Evolutionary conservation across 106 monocot species (phyloP).

Genomic region (Dendrobium nobile): DNA sequence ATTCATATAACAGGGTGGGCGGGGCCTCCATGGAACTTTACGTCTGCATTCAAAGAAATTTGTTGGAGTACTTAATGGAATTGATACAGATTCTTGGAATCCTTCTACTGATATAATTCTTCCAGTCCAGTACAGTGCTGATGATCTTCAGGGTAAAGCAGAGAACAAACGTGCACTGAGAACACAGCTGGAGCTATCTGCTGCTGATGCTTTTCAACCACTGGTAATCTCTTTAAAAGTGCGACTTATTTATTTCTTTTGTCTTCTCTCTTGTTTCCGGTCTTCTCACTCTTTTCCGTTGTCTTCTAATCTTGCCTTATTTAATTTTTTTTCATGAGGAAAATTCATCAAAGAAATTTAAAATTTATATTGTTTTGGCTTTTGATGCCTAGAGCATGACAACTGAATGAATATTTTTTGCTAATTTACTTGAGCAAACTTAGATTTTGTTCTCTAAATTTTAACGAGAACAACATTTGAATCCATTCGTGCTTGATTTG

Average conservation of each 20-base stretch:
- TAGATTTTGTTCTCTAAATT: too few relatives aligned
- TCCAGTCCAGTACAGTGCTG: slow-evolving; percentile 50
- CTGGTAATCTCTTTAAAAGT: slow-evolving; percentile 37
- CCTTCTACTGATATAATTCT: slow-evolving; percentile 70
- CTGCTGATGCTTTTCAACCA: slow-evolving; percentile 46
- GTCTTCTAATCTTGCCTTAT: too few relatives aligned
- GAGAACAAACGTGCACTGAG: slow-evolving; percentile 64
- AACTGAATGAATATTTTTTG: too few relatives aligned
- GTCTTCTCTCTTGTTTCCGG: too few relatives aligned
- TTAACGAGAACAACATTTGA: too few relatives aligned
- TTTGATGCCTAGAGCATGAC: too few relatives aligned
- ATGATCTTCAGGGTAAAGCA: slow-evolving; percentile 71
- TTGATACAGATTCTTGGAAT: slow-evolving; percentile 87
- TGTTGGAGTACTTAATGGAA: slow-evolving; percentile 85
- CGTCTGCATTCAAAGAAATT: slow-evolving; percentile 67
- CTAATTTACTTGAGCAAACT: too few relatives aligned
- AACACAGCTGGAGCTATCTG: slow-evolving; percentile 52
- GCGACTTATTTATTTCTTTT: background rate
- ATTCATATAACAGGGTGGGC: slow-evolving; percentile 47
- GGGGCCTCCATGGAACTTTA: slow-evolving; percentile 71
- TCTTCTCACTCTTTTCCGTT: too few relatives aligned
- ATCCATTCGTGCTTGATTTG: too few relatives aligned
- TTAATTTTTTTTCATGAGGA: too few relatives aligned
- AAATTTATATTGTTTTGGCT: too few relatives aligned
- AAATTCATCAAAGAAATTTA: too few relatives aligned